phyloP scores from a whole-genome alignment of 2,329 filamentous ascomycete species.

The Aspergillus niger region DNA sequence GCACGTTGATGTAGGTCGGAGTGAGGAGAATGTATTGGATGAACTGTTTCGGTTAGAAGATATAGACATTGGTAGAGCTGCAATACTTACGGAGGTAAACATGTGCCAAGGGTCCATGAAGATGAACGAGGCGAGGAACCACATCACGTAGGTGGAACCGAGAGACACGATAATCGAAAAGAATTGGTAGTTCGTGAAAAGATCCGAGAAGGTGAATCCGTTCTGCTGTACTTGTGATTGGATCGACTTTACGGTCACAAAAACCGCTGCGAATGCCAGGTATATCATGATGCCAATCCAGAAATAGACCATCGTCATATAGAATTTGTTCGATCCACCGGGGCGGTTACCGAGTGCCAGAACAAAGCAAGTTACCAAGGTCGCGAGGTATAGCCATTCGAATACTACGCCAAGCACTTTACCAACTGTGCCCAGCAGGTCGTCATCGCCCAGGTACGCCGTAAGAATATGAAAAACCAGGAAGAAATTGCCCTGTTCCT shows the following conservation, averaged over 20 bases:
- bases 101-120: slow-evolving; percentile 99
- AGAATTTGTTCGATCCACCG: slow-evolving; percentile 88
- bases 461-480: slow-evolving; percentile 97
- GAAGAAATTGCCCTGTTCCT: slow-evolving; percentile 81
- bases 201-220: slow-evolving; percentile 67
- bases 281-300: slow-evolving; percentile 96
- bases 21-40: slow-evolving; percentile 92
- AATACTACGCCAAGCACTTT: slow-evolving; percentile 84
- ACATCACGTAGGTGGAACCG: slow-evolving; percentile 88
- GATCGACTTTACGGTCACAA: slow-evolving; percentile 87
- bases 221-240: slow-evolving; percentile 65
- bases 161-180: slow-evolving; percentile 92
- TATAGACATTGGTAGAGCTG: neutral
- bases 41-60: slow-evolving; percentile 55
- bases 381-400: slow-evolving; percentile 92
- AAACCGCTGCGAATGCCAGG: slow-evolving; percentile 91
- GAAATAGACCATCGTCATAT: slow-evolving; percentile 97
- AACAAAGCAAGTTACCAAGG: slow-evolving; percentile 91
- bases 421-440: slow-evolving; percentile 73
- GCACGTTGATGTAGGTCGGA: slow-evolving; percentile 95
- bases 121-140: slow-evolving; percentile 84
- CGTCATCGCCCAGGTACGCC: slow-evolving; percentile 70
- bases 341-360: slow-evolving; percentile 92
- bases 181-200: slow-evolving; percentile 88
- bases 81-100: slow-evolving; percentile 68